Evolutionary conservation across 192 early-diverging fungal genomes (phyloP), one percentile per base, ranked within the genome.

Genomic region (Umbelopsis isabellina): DNA sequence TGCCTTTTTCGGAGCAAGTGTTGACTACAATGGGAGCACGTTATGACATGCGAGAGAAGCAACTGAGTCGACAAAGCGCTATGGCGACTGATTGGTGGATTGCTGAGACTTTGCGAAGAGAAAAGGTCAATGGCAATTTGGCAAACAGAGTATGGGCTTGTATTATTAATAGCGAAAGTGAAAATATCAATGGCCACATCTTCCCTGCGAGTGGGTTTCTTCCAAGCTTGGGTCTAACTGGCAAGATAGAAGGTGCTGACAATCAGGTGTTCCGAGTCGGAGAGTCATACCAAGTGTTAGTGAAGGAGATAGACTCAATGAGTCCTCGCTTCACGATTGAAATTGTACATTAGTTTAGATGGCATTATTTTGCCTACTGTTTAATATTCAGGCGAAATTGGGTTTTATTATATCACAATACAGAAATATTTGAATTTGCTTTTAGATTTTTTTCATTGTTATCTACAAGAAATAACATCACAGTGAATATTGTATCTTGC

Each of bases 41-140:
- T 3, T 50, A 87, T 21, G 71, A 80, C 21, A 75, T 83, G 7
- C 71, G 77, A 1, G 86, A 91, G 66, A 80, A 82, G 35, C 77
- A 79, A n/a, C 35, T 86, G 33, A 61, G 33, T 61, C 27, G 55
- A 35, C 55, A 27, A 27, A 25, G 55, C 30, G 30, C 55, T 15
- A 27, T 27, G 27, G 55, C 55, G 13, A 61, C 27, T 1, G 55
- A 61, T 30, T 61, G 55, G 55, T 61, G 55, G 55, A 61, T 61
- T 35, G 30, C 55, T 18, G 55, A 61, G 27, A 27, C 55, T 7
- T 35, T 61, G 25, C 25, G 55, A 15, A 25, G 55, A 13, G 25
- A 25, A 15, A 25, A 61, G 16, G 55, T 30, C 3, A 15, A 13
- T 4, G 55, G 55, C 2, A n/a, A 25, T 3, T n/a, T 61, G 27